These are phyloP conservation scores for Calonectria crousiana DNA, from an alignment of 2,329 filamentous ascomycete species.

Conservation along the genomic window DNA sequence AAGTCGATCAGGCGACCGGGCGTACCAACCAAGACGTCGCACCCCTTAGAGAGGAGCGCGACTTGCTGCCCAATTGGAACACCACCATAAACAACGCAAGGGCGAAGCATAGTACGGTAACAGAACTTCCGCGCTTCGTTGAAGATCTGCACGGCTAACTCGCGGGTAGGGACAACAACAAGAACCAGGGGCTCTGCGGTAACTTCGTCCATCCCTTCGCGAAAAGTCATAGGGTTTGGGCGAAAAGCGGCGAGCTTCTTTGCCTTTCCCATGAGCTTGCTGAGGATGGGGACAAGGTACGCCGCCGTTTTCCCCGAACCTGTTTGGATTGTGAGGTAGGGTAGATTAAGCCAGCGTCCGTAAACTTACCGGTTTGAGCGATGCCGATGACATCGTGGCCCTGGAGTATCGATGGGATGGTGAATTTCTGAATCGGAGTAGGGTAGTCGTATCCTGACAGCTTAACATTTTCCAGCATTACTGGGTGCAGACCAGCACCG, in stretches of 20 bases:
- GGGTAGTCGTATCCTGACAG: conserved; percentile 78
- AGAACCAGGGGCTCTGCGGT: conserved; percentile 90
- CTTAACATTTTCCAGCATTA: conserved; percentile 81
- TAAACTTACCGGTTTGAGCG: conserved; percentile 85
- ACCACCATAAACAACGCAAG: conserved; percentile 90
- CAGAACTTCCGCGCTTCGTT: conserved; percentile 93
- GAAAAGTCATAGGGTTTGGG: conserved; percentile 72
- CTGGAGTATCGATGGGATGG: conserved; percentile 81
- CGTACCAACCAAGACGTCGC: conserved; percentile 89
- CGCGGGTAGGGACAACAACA: conserved; percentile 87
- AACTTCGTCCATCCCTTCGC: conserved; percentile 61
- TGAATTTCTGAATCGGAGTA: conserved; percentile 90
- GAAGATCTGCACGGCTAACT: conserved; percentile 94
- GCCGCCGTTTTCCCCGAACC: conserved; percentile 97
- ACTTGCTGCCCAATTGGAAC: conserved; percentile 78
- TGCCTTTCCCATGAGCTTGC: conserved; percentile 94
- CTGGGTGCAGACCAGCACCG: conserved; percentile 85
- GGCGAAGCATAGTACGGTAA: conserved; percentile 94
- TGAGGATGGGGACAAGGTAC: conserved; percentile 89
- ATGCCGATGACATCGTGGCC: conserved; percentile 88
- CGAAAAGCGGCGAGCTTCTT: conserved; percentile 86
- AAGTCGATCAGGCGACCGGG: conserved; percentile 90
- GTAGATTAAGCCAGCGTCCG: not conserved
- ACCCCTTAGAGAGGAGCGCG: conserved; percentile 82
- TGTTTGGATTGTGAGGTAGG: conserved; percentile 51